Base-by-base conservation (phyloP, 108 stramenopile species). In the Nitzschia palea region DNA sequence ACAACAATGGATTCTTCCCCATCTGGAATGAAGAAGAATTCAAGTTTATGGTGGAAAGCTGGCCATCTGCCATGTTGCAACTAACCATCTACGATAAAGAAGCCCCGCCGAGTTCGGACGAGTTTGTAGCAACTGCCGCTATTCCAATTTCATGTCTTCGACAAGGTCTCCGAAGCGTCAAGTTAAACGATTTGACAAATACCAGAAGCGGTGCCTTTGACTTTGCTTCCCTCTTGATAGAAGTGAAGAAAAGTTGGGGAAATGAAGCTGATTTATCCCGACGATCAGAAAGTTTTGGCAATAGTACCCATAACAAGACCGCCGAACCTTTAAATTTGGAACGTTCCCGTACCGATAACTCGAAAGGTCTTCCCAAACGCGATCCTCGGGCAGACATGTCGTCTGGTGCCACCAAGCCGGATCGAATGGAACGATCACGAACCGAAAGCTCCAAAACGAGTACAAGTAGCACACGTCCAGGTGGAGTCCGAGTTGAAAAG, bases 61-160 rank as follows among this genome's bases (percentile, higher is more conserved):
- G 68, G 22, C 85, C 76, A 32, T 75, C 82, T 30, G 89, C 89
- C 6, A 91, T 94, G 85, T 22, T 94, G 26, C 78, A 84, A 44
- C 61, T 94, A 43, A 62, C 86, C 0, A 84, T 94, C 10, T 88
- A 78, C 72, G 75, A 87, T 47, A 84, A 83, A 62, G 54, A 67
- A 27, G 64, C 67, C 0, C 31, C 64, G 20, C 56, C 68, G 29
- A 31, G 28, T 6, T 60, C 76, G 35, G 82, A 83, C 62, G 89
- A 85, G 44, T 77, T 86, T 34, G 81, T 94, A 23, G 93, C 87
- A 30, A 83, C 82, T 20, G 84, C 89, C n/a, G 80, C 86, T 25
- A 86, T 94, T 59, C 93, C 93, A 3, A 79, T 94, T 30, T 86
- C 93, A 14, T 90, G 89, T 70, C 71, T 94, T 45, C 67, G 93